Evolutionary conservation across 352 stramenopile species (phyloP).

Genomic region (Phytophthora agathidicida): DNA sequence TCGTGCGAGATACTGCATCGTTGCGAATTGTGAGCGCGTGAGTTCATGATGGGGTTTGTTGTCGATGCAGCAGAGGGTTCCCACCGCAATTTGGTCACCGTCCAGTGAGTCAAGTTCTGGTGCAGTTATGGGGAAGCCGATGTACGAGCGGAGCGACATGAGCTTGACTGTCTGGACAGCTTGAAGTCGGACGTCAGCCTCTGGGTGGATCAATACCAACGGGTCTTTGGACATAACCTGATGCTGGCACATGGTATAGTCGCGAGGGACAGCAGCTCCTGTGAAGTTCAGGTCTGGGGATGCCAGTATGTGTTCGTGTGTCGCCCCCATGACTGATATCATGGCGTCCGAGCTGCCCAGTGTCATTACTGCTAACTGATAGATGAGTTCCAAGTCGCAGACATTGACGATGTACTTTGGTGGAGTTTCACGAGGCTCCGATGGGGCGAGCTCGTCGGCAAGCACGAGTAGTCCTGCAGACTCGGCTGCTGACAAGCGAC

Average conservation of each 20-base stretch:
- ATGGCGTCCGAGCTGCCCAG: slow-evolving; percentile 47
- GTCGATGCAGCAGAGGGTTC: slow-evolving; percentile 59
- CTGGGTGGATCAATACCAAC: slow-evolving; percentile 56
- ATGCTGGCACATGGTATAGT: slow-evolving; percentile 63
- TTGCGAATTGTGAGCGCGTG: slow-evolving; percentile 54
- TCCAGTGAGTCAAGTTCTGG: background rate
- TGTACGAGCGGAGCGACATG: slow-evolving; percentile 55
- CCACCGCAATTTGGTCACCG: slow-evolving; percentile 43
- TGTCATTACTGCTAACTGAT: slow-evolving; percentile 40
- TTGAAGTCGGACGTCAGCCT: slow-evolving; percentile 60
- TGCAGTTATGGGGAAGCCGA: slow-evolving; percentile 56
- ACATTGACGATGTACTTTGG: slow-evolving; percentile 18
- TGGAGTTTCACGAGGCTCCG: slow-evolving; percentile 4
- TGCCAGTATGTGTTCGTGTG: slow-evolving; percentile 50
- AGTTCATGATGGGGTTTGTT: slow-evolving; percentile 43
- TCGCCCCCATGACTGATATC: slow-evolving; percentile 53
- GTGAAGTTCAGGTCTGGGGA: slow-evolving; percentile 30
- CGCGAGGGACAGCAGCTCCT: slow-evolving; percentile 38
- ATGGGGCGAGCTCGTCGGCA: slow-evolving; percentile 11
- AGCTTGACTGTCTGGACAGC: slow-evolving; percentile 32
- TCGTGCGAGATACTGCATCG: slow-evolving; percentile 41
- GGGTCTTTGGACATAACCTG: slow-evolving; percentile 54
- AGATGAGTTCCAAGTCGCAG: slow-evolving; percentile 62
- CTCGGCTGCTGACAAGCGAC: slow-evolving; percentile 21
- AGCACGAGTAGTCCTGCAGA: slow-evolving; percentile 7